These are phyloP conservation scores for Penicillium herquei DNA, from an alignment of 495 filamentous ascomycete species.

Conservation along the genomic window DNA sequence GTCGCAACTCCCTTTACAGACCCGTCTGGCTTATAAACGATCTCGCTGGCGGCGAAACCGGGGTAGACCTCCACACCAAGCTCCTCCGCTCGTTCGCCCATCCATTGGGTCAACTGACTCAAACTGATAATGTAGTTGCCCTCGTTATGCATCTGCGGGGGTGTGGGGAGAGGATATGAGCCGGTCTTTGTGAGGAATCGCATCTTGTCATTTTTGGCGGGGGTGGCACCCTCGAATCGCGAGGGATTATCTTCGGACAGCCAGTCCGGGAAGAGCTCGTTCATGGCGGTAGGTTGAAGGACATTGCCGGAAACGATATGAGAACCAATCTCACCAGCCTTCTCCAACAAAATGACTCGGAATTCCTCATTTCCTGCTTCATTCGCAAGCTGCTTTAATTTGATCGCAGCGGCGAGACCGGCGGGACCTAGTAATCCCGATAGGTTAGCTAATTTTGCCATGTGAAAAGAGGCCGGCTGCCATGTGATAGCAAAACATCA, in stretches of 20 bases:
- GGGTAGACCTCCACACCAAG: conserved; percentile 98
- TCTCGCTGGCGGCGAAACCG: conserved; percentile 90
- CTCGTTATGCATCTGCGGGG: conserved; percentile 97
- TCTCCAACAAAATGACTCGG: conserved; percentile 88
- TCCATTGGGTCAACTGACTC: conserved; percentile 92
- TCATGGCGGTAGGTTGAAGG: conserved; percentile 82
- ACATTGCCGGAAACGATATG: conserved; percentile 97
- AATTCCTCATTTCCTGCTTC: conserved; percentile 96
- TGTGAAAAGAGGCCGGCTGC: neutral
- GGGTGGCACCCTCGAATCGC: conserved; percentile 79
- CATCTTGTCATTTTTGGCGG: conserved; percentile 83
- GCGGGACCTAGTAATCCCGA: conserved; percentile 62
- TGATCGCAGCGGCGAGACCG: conserved; percentile 88
- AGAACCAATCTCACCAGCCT: conserved; percentile 91
- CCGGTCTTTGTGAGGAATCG: conserved; percentile 85
- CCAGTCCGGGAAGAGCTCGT: conserved; percentile 95
- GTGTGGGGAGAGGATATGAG: conserved; percentile 76
- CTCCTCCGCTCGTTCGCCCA: conserved; percentile 92
- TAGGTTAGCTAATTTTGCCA: conserved; percentile 15
- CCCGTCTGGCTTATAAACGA: conserved; percentile 83
- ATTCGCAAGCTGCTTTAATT: conserved; percentile 92
- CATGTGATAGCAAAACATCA: conserved; percentile 4
- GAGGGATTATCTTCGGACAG: conserved; percentile 79
- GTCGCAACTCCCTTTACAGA: conserved; percentile 93
- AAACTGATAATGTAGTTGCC: conserved; percentile 97